Evolutionary conservation across 768 basidiomycete species (phyloP).

Genomic region (Pisolithus albus): DNA sequence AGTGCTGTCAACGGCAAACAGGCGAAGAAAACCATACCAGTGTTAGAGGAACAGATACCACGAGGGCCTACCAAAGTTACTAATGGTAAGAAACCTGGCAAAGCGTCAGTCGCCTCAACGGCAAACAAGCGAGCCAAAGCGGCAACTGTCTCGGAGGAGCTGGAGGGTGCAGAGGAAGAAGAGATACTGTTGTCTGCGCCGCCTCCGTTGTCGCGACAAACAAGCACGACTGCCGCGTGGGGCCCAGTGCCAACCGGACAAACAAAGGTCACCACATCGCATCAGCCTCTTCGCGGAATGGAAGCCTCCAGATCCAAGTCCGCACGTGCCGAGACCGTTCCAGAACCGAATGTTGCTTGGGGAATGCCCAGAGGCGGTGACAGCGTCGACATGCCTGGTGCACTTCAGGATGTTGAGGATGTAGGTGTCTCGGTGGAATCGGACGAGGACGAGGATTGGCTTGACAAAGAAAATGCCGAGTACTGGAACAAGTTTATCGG

Average conservation of each 20-base stretch:
- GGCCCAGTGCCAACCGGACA: constrained; percentile 3
- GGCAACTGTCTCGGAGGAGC: constrained; percentile 10
- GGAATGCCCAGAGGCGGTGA: not conserved
- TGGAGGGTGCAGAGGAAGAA: constrained; percentile 15
- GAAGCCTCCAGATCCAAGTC: constrained; percentile 6
- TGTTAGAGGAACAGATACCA: constrained; percentile 9
- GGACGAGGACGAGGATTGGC: constrained; percentile 20
- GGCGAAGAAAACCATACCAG: constrained; percentile 10
- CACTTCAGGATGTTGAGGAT: not conserved
- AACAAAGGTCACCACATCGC: constrained; percentile 10
- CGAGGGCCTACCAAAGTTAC: constrained; percentile 6
- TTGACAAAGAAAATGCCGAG: constrained; percentile 15
- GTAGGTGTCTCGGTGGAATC: constrained; percentile 2
- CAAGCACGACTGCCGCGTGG: constrained; percentile 15
- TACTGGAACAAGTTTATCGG: constrained; percentile 27
- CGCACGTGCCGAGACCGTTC: constrained; percentile 10
- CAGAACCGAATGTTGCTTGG: constrained; percentile 11
- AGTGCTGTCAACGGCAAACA: constrained; percentile 14
- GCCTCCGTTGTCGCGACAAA: constrained; percentile 2
- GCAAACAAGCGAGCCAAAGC: constrained; percentile 16
- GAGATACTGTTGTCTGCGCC: constrained; percentile 2
- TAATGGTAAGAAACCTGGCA: constrained; percentile 10
- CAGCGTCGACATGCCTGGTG: constrained; percentile 4
- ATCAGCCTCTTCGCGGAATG: constrained; percentile 5
- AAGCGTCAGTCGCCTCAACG: constrained; percentile 1